A percentile compares a stretch with the other conserved stretches of the same genome.
These are phyloP conservation scores for Novymonas esmeraldas DNA, from an alignment of 208 protist genomes.

Conservation along the genomic window DNA sequence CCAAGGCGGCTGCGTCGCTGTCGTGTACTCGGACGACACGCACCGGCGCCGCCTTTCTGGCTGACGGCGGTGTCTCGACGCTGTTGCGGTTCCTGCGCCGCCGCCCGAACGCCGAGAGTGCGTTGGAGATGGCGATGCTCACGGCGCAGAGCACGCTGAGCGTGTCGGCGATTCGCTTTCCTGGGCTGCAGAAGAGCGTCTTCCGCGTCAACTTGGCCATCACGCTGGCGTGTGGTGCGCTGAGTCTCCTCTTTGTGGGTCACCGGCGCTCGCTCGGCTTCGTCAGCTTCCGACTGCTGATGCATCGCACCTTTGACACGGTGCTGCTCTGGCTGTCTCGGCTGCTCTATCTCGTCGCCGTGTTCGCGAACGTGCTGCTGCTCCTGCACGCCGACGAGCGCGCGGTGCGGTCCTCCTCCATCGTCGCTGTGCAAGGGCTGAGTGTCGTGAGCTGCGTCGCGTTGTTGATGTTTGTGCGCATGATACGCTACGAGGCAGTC, in stretches of 20 bases:
- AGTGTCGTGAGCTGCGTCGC: slow-evolving; percentile 32
- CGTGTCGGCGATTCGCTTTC: slow-evolving; percentile 29
- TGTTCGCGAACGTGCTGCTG: slow-evolving; percentile 28
- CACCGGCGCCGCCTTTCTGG: slow-evolving; percentile 18
- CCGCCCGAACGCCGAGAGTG: slow-evolving; percentile 70
- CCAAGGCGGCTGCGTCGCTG: background rate
- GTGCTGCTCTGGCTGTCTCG: slow-evolving; percentile 41
- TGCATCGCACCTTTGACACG: slow-evolving; percentile 43
- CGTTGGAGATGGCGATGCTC: slow-evolving; percentile 50
- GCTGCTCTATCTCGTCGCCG: slow-evolving; percentile 35
- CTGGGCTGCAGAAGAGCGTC: slow-evolving; percentile 12
- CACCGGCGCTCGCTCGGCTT: slow-evolving; percentile 43
- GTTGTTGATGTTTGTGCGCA: slow-evolving; percentile 65
- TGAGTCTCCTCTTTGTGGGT: slow-evolving; percentile 61
- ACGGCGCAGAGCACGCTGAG: slow-evolving; percentile 43
- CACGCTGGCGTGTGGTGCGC: slow-evolving; percentile 41
- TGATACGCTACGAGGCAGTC: slow-evolving; percentile 30
- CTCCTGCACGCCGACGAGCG: slow-evolving; percentile 14
- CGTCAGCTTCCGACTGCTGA: slow-evolving; percentile 16
- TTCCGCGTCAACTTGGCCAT: slow-evolving; percentile 41
- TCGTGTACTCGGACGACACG: background rate
- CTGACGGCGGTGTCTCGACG: slow-evolving; percentile 9
- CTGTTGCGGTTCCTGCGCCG: slow-evolving; percentile 40
- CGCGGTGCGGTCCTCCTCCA: slow-evolving; percentile 25
- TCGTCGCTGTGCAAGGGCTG: slow-evolving; percentile 29